Conservation (phyloP, 805 yeast species). For the Saccharomycopsis selenospora region DNA sequence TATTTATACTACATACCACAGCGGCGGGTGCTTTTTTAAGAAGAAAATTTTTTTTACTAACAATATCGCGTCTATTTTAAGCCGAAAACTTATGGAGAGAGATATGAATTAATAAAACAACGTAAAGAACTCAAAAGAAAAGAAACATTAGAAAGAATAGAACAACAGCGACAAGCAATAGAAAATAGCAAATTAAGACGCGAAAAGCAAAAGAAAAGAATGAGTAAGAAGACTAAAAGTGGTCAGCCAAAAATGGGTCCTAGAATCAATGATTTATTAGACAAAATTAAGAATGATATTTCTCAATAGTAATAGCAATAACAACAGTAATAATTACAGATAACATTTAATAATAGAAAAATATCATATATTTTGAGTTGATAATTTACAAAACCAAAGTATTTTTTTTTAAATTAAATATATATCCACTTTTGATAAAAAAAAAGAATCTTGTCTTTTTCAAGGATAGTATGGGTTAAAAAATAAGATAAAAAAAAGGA, state of each 20-base stretch:
- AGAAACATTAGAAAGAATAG: slow-evolving; percentile 36
- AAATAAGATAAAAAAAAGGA: not conserved
- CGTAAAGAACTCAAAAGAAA: slow-evolving; percentile 34
- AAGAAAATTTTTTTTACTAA: slow-evolving; percentile 23
- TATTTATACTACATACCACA: slow-evolving; percentile 2
- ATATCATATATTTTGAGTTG: no score
- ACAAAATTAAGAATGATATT: slow-evolving; percentile 55
- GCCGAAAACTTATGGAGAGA: slow-evolving; percentile 28
- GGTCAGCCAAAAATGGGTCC: slow-evolving; percentile 96
- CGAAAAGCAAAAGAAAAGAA: slow-evolving; percentile 37
- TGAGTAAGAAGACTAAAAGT: slow-evolving; percentile 49
- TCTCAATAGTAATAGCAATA: not conserved
- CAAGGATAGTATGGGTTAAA: not conserved
- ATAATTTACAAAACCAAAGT: no score
- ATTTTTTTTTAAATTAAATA: no score
- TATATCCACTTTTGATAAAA: no score
- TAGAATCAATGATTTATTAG: slow-evolving; percentile 67
- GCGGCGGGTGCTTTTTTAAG: slow-evolving; percentile 22
- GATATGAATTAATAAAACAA: slow-evolving; percentile 40
- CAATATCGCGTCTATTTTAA: slow-evolving; percentile 17
- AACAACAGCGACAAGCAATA: slow-evolving; percentile 28
- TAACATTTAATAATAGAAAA: no score
- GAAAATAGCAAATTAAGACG: slow-evolving; percentile 37
- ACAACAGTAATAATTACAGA: not conserved
- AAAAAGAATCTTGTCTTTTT: no score